phyloP scores from a whole-genome alignment of 2,329 filamentous ascomycete genomes.

The Ceratocystis eucalypticola region DNA sequence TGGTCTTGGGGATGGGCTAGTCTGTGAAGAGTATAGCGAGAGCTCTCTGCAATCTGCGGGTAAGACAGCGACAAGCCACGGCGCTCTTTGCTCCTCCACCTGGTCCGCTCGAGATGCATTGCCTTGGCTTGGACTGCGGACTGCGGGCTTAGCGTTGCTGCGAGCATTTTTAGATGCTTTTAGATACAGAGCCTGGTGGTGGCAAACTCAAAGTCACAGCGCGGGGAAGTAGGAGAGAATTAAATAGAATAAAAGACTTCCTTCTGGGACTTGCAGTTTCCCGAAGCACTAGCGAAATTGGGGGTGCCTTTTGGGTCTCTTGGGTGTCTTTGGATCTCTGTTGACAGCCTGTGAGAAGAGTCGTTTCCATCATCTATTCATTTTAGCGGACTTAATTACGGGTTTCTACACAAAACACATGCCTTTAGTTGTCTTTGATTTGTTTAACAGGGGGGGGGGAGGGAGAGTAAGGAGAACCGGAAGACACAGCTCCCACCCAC shows the following conservation, averaged over 20 bases:
- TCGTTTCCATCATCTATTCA: background rate
- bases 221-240: background rate
- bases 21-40: background rate
- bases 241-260: background rate
- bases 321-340: too few species aligned
- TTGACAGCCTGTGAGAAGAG: background rate
- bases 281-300: conserved; percentile 14
- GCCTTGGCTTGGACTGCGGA: background rate
- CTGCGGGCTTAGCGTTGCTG: background rate
- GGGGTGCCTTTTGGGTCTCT: conserved; percentile 4
- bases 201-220: background rate
- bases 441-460: background rate
- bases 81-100: too few species aligned
- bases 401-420: conserved; percentile 3
- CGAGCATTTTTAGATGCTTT: background rate
- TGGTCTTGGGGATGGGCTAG: background rate
- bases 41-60: background rate
- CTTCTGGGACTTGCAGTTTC: conserved; percentile 6
- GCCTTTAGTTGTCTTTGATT: background rate
- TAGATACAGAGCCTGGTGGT: background rate
- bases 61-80: background rate
- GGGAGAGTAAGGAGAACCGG: too few species aligned
- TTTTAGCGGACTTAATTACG: conserved; percentile 5
- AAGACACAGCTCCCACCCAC: background rate
- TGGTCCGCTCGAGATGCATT: background rate